phyloP scores from a whole-genome alignment of 257 asterid genomes.

The Dorcoceras hygrometricum region DNA sequence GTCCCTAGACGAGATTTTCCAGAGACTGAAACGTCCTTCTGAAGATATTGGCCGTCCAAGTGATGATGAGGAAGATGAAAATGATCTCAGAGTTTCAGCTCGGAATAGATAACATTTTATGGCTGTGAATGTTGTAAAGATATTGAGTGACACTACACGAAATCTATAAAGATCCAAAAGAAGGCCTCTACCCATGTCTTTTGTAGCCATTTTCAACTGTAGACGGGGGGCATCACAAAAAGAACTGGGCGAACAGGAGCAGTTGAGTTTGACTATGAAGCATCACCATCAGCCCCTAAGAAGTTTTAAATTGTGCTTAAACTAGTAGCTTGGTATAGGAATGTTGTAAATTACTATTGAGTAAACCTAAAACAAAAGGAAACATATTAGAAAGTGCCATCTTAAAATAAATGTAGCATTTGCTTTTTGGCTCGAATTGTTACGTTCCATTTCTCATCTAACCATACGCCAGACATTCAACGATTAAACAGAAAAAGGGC shows the following conservation, averaged over 20 bases:
- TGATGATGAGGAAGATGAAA: constrained; percentile 44
- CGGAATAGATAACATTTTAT: constrained; percentile 31
- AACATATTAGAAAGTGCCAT: too few relatives aligned
- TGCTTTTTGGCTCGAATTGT: too few relatives aligned
- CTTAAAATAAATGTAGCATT: too few relatives aligned
- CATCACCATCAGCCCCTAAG: background rate
- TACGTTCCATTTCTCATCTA: too few relatives aligned
- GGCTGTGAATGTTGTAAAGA: constrained; percentile 28
- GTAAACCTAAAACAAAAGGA: too few relatives aligned
- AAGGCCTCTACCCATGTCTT: constrained; percentile 12
- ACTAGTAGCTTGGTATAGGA: too few relatives aligned
- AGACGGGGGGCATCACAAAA: constrained; percentile 1
- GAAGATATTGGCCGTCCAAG: constrained; percentile 28
- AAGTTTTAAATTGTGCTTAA: too few relatives aligned
- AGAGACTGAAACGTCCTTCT: constrained; percentile 68
- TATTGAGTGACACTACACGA: constrained; percentile 25
- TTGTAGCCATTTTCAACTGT: constrained; percentile 26
- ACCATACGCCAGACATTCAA: too few relatives aligned
- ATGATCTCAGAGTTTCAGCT: constrained; percentile 28
- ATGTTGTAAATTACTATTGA: too few relatives aligned
- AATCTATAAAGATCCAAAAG: constrained; percentile 35
- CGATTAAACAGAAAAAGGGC: too few relatives aligned
- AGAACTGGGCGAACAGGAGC: background rate
- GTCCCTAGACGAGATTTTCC: constrained; percentile 84
- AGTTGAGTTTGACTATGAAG: background rate